Conservation (phyloP, 192 early-diverging fungal genomes). For the Radiomyces spectabilis region DNA sequence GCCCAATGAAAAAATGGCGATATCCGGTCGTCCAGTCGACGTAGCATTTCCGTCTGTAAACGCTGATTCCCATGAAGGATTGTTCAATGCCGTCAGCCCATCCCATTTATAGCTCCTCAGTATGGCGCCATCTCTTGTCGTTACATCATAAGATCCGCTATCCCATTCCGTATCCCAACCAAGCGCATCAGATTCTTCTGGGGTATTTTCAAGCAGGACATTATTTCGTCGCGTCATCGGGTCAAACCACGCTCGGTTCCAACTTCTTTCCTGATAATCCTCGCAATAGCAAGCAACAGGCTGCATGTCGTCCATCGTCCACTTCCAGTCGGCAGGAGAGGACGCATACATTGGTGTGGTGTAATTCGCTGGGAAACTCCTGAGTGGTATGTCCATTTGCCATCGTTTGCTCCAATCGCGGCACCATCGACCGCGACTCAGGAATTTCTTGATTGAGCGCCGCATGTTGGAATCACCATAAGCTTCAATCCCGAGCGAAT, state of each 20-base stretch:
- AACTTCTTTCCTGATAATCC: slow-evolving; percentile 29
- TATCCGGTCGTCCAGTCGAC: slow-evolving; percentile 2
- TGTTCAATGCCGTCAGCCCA: slow-evolving; percentile 33
- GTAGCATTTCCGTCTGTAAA: slow-evolving; percentile 3
- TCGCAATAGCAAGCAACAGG: slow-evolving; percentile 30
- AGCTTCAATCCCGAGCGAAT: slow-evolving; percentile 30
- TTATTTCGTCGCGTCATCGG: not conserved
- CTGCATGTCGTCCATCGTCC: not conserved
- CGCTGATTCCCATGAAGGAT: slow-evolving; percentile 20
- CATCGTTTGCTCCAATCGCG: too few relatives aligned
- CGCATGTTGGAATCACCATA: slow-evolving; percentile 45
- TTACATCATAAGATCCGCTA: not conserved
- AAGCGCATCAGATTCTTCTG: not conserved
- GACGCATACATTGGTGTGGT: too few relatives aligned
- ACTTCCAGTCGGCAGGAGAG: too few relatives aligned
- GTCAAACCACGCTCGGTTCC: slow-evolving; percentile 25
- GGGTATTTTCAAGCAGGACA: slow-evolving; percentile 18
- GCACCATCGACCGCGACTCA: slow-evolving; percentile 38
- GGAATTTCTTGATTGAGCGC: slow-evolving; percentile 38
- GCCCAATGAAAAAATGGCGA: slow-evolving; percentile 33
- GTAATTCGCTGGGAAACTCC: too few relatives aligned
- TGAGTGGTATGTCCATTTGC: not conserved
- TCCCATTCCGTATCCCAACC: slow-evolving; percentile 1
- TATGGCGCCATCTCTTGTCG: not conserved
- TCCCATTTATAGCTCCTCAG: slow-evolving; percentile 39